Evolutionary conservation across 345 rosid species (phyloP), one percentile per base, ranked within the genome.

Genomic region (Eucalyptus tenuipes): DNA sequence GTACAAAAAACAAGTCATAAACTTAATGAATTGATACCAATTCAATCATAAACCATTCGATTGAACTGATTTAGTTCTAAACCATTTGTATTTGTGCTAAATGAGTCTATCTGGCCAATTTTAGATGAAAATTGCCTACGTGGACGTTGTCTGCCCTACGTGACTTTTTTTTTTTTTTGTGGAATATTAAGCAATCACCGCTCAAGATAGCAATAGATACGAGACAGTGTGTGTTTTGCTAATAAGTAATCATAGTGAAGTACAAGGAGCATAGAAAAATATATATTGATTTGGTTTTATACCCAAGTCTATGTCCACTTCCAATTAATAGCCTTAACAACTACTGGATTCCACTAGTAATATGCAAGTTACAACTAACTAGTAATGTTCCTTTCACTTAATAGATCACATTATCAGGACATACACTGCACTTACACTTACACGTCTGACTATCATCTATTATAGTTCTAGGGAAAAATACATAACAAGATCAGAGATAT

Each of bases 51-150:
- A 55, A 24, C 13, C 12, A 22, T 55, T 55, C 4, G 10, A 52
- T 52, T 52, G 1, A 52, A 7, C 0, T 52, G 24, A 52, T 52
- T 22, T 55, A 55, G 61, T 24, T 24, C 61, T 55, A 55, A 55
- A 55, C 13, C 12, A 22, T 55, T 55, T 55, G 61, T 10, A 55
- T 55, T 55, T 55, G 61, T 55, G 3, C 5, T 24, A 24, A 55
- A 22, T 55, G 29, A 55, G 29, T 24, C 3, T 2, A 55, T 55
- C 0, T 4, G 1, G 13, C 3, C 1, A 55, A 55, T 24, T 55
- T 24, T 24, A 24, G 61, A 1, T 55, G 1, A 10, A 55, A 55
- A 55, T 55, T 24, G 3, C 3, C 3, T 9, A 24, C 3, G 6
- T 55, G 27, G 6, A 55, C 1, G 6, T 24, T 24, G 29, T 22